Percentiles rank a stretch among this genome's conserved stretches.
Conservation (phyloP, 202 grass and related monocot species). For the Saccharum hybrid region DNA sequence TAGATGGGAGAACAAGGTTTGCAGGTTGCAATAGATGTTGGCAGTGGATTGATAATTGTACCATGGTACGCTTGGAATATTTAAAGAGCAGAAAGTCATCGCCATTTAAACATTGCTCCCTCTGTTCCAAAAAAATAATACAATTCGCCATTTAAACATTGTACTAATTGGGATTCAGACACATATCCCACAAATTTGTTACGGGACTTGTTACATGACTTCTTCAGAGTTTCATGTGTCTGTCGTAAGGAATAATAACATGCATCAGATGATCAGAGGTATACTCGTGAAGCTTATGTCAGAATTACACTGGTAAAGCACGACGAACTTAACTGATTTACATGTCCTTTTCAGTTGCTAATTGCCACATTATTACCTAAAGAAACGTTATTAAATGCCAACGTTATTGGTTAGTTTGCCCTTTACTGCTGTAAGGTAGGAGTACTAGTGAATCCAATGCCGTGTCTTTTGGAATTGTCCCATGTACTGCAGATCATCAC, state of each 20-base stretch:
- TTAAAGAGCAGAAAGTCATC: conserved; percentile 22
- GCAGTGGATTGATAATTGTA: conserved; percentile 46
- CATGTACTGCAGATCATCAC: conserved; percentile 26
- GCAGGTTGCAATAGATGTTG: conserved; percentile 55
- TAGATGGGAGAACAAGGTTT: conserved; percentile 46
- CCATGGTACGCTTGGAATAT: background rate
- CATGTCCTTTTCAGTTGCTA: background rate
- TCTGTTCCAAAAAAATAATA: too few relatives aligned
- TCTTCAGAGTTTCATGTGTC: conserved; percentile 39
- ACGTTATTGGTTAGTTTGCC: background rate
- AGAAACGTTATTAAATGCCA: too few relatives aligned
- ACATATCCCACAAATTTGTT: conserved; percentile 24
- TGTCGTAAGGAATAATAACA: conserved; percentile 47
- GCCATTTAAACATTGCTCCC: background rate
- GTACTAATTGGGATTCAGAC: background rate
- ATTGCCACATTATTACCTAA: too few relatives aligned
- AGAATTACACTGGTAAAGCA: too few relatives aligned
- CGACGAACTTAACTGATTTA: background rate
- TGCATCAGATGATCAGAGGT: conserved; percentile 43
- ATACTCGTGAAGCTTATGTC: conserved; percentile 28
- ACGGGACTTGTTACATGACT: conserved; percentile 26
- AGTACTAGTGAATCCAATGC: conserved; percentile 17
- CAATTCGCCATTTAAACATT: too few relatives aligned
- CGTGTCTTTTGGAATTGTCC: conserved; percentile 14
- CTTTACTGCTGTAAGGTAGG: background rate